Conservation (phyloP, 2,329 filamentous ascomycete genomes). For the Xylariaceae sp. region DNA sequence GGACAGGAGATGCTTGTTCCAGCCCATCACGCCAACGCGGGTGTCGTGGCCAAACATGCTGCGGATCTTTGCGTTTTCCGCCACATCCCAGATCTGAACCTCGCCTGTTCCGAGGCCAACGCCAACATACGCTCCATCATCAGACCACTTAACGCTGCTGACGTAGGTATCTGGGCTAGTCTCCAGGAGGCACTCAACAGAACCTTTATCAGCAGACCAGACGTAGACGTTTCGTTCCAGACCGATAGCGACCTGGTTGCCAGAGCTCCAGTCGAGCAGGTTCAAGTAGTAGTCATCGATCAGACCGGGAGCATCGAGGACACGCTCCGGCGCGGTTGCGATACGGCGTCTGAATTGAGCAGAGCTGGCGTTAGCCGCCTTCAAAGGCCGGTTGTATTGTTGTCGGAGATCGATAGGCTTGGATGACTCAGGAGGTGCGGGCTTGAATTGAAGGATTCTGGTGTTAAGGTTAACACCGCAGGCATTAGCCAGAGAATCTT, state of each 20-base stretch:
- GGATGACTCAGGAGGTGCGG: slow-evolving; percentile 94
- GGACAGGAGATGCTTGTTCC: slow-evolving; percentile 97
- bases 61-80: slow-evolving; percentile 91
- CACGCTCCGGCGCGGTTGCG: slow-evolving; percentile 91
- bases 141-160: slow-evolving; percentile 98
- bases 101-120: slow-evolving; percentile 95
- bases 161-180: slow-evolving; percentile 90
- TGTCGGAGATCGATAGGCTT: slow-evolving; percentile 97
- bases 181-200: slow-evolving; percentile 87
- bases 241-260: slow-evolving; percentile 97
- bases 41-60: slow-evolving; percentile 99
- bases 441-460: slow-evolving; percentile 97
- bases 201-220: slow-evolving; percentile 94
- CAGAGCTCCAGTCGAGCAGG: slow-evolving; percentile 95
- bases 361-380: slow-evolving; percentile 72
- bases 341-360: slow-evolving; percentile 92
- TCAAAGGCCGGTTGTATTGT: slow-evolving; percentile 97
- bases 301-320: slow-evolving; percentile 92
- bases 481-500: slow-evolving; percentile 86
- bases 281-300: slow-evolving; percentile 99
- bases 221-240: slow-evolving; percentile 97
- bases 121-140: slow-evolving; percentile 93
- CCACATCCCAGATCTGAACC: slow-evolving; percentile 99
- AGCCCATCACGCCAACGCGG: slow-evolving; percentile 96
- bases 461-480: slow-evolving; percentile 94